phyloP scores from a whole-genome alignment of 805 yeast genomes.

The Candida sphagnicola region DNA sequence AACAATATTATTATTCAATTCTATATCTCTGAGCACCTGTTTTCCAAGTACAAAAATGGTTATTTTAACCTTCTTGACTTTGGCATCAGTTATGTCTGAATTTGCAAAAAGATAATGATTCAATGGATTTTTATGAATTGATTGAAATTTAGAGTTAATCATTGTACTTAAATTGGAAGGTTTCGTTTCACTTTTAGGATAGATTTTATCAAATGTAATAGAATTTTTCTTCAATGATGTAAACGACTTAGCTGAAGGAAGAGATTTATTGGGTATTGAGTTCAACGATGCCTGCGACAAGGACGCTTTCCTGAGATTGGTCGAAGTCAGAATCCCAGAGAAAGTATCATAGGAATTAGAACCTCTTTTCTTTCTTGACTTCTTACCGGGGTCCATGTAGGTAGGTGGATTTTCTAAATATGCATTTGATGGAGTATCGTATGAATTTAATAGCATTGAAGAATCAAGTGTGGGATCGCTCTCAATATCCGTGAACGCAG shows the following conservation, averaged over 20 bases:
- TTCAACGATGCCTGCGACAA: conserved; percentile 2
- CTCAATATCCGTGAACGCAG: conserved; percentile 43
- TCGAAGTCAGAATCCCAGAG: conserved; percentile 1
- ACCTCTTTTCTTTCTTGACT: conserved; percentile 1
- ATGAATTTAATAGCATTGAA: conserved; percentile 22
- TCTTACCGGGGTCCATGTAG: conserved; percentile 1
- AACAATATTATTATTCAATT: conserved; percentile 23
- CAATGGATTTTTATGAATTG: conserved; percentile 40
- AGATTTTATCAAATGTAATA: conserved; percentile 20
- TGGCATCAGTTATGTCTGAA: conserved; percentile 5
- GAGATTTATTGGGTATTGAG: not conserved
- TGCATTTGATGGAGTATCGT: conserved; percentile 6
- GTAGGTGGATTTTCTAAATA: conserved; percentile 1
- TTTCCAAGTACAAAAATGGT: conserved; percentile 24
- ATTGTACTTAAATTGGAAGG: conserved; percentile 40
- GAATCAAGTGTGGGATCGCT: conserved; percentile 31
- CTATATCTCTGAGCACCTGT: conserved; percentile 21
- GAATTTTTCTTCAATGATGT: conserved; percentile 6
- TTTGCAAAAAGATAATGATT: conserved; percentile 34
- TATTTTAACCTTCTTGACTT: conserved; percentile 5
- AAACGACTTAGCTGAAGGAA: conserved; percentile 1
- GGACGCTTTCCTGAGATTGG: not conserved
- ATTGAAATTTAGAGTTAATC: conserved; percentile 34
- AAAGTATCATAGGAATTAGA: conserved; percentile 1
- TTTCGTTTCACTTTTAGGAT: conserved; percentile 9